Percentiles rank a stretch among this genome's conserved stretches.
Conservation (phyloP, 805 yeast genomes). For the Candida suzukii region DNA sequence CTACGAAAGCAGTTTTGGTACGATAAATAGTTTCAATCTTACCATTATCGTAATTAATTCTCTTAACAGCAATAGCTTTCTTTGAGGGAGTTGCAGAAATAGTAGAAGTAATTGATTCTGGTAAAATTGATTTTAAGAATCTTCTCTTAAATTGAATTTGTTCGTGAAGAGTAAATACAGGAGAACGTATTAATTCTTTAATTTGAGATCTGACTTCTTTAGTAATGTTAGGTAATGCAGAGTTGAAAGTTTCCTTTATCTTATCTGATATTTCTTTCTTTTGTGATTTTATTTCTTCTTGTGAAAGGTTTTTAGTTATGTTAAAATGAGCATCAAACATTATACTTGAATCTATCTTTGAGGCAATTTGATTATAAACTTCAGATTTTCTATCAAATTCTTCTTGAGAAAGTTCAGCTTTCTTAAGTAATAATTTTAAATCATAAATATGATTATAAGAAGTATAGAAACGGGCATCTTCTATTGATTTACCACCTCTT, state of each 20-base stretch:
- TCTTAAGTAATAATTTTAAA: slow-evolving; percentile 31
- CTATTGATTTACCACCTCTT: slow-evolving; percentile 48
- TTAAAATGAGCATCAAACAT: slow-evolving; percentile 39
- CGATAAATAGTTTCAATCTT: slow-evolving; percentile 48
- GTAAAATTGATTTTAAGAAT: slow-evolving; percentile 50
- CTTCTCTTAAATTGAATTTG: slow-evolving; percentile 34
- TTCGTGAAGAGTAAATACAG: slow-evolving; percentile 29
- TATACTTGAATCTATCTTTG: slow-evolving; percentile 34
- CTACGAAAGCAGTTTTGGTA: slow-evolving; percentile 41
- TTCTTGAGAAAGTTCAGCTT: slow-evolving; percentile 26
- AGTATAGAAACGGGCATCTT: slow-evolving; percentile 54
- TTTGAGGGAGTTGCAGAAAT: slow-evolving; percentile 32
- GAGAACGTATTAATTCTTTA: slow-evolving; percentile 33
- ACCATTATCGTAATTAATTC: slow-evolving; percentile 54
- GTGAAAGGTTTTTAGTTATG: slow-evolving; percentile 31
- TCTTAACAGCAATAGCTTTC: slow-evolving; percentile 41
- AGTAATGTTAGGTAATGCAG: slow-evolving; percentile 23
- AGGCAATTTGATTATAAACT: slow-evolving; percentile 31
- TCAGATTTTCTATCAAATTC: slow-evolving; percentile 16
- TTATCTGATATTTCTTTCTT: slow-evolving; percentile 13
- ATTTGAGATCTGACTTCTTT: slow-evolving; percentile 35
- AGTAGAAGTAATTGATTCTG: slow-evolving; percentile 35
- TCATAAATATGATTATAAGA: slow-evolving; percentile 44
- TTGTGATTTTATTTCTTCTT: slow-evolving; percentile 23
- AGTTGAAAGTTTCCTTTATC: slow-evolving; percentile 11